Base-by-base conservation (phyloP, 2,329 filamentous ascomycete species). In the Penicillium sp. region DNA sequence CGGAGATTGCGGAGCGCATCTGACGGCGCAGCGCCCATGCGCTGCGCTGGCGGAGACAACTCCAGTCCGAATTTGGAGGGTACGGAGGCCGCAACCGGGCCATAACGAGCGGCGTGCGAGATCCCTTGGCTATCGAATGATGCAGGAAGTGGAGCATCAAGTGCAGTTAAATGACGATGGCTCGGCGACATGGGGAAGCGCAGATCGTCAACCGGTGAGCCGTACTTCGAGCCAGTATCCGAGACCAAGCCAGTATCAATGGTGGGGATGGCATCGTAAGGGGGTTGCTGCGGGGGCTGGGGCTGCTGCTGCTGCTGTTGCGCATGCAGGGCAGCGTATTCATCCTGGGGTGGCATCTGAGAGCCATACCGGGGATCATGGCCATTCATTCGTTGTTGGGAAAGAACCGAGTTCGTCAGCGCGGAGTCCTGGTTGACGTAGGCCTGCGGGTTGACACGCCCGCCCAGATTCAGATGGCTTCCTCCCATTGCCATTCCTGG, bases 71-170 rank as follows among this genome's bases (percentile, higher is more conserved):
- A 96, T 61, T 91, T 88, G 44, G 88, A 87, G 9, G 93, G 93
- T 9, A 97, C 87, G 0, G 91, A 97, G 0, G 90, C 88, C 7
- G 91, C 90, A 69, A 94, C 89, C 0, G 90, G 88, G 0, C 87
- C 93, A 66, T 90, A 89, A 52, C 88, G 82, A 17, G 91, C 90
- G 54, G 88, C 89, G 66, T 91, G 87, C 10, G 90, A 96, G 46
- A 96, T 87, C 43, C 90, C 91, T 63, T 96, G 93, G 61, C 89
- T 95, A 69, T 97, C 93, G 67, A 97, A 96, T 0, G 91, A 97
- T 8, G 90, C 88, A 1, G 93, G 93, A 7, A 97, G 79, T 15
- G 88, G 89, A 2, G 89, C 93, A 71, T 97, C 91, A 55, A 96
- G 79, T 13, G 94, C 87, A n/a, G 87, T 93, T n/a, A 95, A 84